Conservation (phyloP, 192 early-diverging fungal species). For the Podochytrium sp. region DNA sequence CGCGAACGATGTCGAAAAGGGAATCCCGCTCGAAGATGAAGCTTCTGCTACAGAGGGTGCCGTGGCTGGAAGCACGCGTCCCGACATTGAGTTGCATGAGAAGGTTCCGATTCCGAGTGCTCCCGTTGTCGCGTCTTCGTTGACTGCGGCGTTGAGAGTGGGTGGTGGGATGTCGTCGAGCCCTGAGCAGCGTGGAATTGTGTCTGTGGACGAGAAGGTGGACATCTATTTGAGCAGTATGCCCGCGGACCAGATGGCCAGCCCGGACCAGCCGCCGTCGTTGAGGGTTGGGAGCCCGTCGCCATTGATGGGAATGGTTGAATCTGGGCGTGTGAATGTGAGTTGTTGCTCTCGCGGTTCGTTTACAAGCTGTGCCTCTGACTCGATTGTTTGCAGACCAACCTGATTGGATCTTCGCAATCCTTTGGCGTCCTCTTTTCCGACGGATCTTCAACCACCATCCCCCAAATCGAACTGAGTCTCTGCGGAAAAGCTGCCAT, state of each 20-base stretch:
- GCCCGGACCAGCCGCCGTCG: slow-evolving; percentile 31
- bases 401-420: background rate
- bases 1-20: background rate
- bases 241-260: slow-evolving; percentile 28
- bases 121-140: background rate
- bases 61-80: slow-evolving; percentile 1
- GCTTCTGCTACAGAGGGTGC: background rate
- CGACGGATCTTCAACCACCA: slow-evolving; percentile 35
- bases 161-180: background rate
- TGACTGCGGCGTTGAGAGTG: slow-evolving; percentile 6
- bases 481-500: slow-evolving; percentile 50
- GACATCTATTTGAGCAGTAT: slow-evolving; percentile 49
- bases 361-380: background rate
- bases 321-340: background rate
- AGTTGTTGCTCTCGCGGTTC: background rate
- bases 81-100: background rate
- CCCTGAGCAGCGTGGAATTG: background rate
- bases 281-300: slow-evolving; percentile 9
- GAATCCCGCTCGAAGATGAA: background rate
- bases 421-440: slow-evolving; percentile 8
- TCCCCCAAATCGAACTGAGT: slow-evolving; percentile 60
- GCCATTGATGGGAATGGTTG: slow-evolving; percentile 17
- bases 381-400: background rate
- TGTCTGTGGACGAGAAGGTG: slow-evolving; percentile 46
- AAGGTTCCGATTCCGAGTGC: background rate